Evolutionary conservation across 495 filamentous ascomycete genomes (phyloP), one percentile per base, ranked within the genome.

Genomic region (Podospora pseudopauciseta): DNA sequence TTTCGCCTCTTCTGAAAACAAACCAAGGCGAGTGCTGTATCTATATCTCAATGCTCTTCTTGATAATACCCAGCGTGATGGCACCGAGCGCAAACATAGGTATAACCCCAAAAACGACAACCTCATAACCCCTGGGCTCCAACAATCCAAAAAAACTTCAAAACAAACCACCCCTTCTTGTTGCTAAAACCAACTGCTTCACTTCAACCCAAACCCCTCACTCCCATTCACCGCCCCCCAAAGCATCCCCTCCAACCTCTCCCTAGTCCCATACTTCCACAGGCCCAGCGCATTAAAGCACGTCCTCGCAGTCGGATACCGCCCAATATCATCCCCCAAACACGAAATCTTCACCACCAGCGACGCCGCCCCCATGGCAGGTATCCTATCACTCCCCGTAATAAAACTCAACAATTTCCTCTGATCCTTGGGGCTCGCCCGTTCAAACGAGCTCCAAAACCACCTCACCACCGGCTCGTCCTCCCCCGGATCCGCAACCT

Each of bases 181-280:
- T 23, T 23, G 23, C 23, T 23, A 23, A 23, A 23, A 23, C 23
- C 23, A 23, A 23, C 23, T 23, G 23, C 23, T 23, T 23, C 23
- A 97, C 79, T 94, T 97, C 80, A 97, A 81, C 54, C 94, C 94
- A 85, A 97, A 97, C 58, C 94, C 94, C 76, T 97, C 93, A 72
- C 94, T 96, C 77, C 94, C 94, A 69, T 86, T 80, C 55, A 97
- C 93, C 15, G 94, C 94, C 73, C 86, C 85, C 92, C 93, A 97
- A 27, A 97, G 82, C 83, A 88, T 87, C 65, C 71, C 78, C 79
- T 90, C 90, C 62, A 97, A 73, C 71, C 86, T 87, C 74, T 87
- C 84, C 67, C 80, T 86, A 2, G 82, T 86, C 63, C 74, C 71
- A 78, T 93, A 97, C 67, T 88, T 85, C 80, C 89, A 94, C 67